Conservation (phyloP, 2,329 filamentous ascomycete species). For the Fusarium paranaense region DNA sequence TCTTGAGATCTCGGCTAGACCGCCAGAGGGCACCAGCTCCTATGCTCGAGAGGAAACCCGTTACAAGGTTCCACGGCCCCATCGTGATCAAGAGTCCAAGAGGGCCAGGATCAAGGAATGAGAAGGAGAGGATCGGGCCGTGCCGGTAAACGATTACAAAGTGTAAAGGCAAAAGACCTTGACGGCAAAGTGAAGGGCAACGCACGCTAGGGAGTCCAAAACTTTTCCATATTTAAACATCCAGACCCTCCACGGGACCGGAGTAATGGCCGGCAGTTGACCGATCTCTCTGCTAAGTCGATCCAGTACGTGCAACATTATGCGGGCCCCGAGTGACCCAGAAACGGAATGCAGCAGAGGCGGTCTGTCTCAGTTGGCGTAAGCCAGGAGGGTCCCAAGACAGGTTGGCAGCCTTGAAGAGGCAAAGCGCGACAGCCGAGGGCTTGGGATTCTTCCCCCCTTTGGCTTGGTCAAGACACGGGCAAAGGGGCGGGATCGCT, state of each 20-base stretch:
- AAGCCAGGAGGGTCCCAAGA: neutral
- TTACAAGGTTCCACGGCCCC: conserved; percentile 1
- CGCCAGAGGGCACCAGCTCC: conserved; percentile 34
- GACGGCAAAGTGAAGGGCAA: neutral
- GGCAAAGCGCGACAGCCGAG: neutral
- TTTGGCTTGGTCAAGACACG: neutral
- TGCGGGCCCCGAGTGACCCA: neutral
- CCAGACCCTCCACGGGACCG: neutral
- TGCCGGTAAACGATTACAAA: neutral
- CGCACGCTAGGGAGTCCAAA: neutral
- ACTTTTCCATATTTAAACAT: neutral
- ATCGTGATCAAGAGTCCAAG: conserved; percentile 3
- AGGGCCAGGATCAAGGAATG: neutral
- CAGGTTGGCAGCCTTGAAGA: neutral
- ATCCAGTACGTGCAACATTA: neutral
- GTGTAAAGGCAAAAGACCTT: neutral
- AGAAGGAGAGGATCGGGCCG: neutral
- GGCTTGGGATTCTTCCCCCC: neutral
- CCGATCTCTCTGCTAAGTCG: neutral
- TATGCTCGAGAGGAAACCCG: conserved; percentile 29
- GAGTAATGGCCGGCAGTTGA: neutral
- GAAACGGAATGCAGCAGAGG: neutral
- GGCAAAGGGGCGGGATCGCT: neutral
- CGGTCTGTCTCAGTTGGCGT: neutral
- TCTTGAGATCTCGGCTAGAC: conserved; percentile 35